Conservation (phyloP, 106 monocot genomes). For the Chionographis japonica region DNA sequence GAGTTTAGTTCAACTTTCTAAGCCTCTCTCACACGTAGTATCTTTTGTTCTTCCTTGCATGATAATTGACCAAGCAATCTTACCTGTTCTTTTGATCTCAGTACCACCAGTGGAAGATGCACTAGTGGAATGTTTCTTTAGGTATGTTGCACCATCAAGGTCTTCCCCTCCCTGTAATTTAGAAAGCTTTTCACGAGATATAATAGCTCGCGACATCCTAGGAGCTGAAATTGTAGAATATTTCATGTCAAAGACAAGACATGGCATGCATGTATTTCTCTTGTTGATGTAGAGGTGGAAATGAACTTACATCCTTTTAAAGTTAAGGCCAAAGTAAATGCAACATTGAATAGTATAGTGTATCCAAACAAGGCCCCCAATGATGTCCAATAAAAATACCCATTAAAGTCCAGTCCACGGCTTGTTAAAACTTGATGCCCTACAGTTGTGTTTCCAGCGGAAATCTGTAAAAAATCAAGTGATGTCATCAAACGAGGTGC, state of each 20-base stretch:
- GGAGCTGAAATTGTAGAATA: conserved; percentile 33
- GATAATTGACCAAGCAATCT: conserved; percentile 1
- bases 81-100: conserved; percentile 36
- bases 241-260: not conserved
- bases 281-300: not conserved
- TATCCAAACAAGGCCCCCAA: conserved; percentile 39
- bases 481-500: not conserved
- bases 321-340: conserved; percentile 42
- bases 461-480: not conserved
- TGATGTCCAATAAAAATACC: conserved; percentile 56
- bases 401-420: conserved; percentile 32
- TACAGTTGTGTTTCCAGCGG: not conserved
- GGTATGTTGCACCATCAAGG: not conserved
- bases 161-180: conserved; percentile 16
- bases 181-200: conserved; percentile 60
- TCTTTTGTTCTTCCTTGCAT: not conserved
- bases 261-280: not conserved
- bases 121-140: not conserved
- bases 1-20: not conserved
- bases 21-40: not conserved
- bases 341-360: conserved; percentile 36
- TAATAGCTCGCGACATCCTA: conserved; percentile 53
- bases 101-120: not conserved
- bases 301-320: conserved; percentile 36
- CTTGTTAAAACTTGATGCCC: conserved; percentile 30